These are phyloP conservation scores for Otatea glauca DNA, from an alignment of 176 grass and related monocot species.

Conservation along the genomic window DNA sequence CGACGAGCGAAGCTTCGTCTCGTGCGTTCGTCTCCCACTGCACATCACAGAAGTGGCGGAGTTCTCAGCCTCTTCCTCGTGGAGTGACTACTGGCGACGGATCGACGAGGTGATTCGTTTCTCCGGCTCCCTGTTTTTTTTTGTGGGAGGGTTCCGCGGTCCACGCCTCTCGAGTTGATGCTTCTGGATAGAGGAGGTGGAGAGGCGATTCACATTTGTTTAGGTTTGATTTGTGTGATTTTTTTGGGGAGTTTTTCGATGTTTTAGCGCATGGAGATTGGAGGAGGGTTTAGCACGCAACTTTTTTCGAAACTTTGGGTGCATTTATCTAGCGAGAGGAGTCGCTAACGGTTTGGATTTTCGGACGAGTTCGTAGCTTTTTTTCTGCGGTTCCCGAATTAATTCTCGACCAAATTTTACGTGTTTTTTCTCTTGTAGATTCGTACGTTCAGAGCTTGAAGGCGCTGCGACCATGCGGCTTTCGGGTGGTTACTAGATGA, in stretches of 20 bases:
- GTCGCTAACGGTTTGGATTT: neutral
- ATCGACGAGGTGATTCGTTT: neutral
- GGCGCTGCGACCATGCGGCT: neutral
- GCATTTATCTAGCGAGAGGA: neutral
- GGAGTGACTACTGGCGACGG: neutral
- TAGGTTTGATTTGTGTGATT: neutral
- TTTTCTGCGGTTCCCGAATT: too few relatives aligned
- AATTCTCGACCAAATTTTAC: neutral
- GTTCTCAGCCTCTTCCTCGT: neutral
- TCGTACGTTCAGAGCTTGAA: neutral
- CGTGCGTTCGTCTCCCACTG: neutral
- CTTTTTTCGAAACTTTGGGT: neutral
- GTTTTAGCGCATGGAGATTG: neutral
- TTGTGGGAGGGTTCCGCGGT: neutral
- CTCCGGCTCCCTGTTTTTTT: neutral
- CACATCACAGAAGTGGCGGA: neutral
- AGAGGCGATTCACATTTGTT: too few relatives aligned
- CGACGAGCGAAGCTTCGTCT: too few relatives aligned
- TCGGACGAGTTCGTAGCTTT: too few relatives aligned
- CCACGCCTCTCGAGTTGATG: neutral
- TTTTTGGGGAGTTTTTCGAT: neutral
- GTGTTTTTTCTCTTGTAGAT: neutral
- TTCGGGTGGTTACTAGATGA: neutral
- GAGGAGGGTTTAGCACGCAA: neutral
- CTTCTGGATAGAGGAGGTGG: neutral